A percentile compares a stretch with the other conserved stretches of the same genome.
phyloP scores from a whole-genome alignment of 768 basidiomycete species.

The Russula lepida region DNA sequence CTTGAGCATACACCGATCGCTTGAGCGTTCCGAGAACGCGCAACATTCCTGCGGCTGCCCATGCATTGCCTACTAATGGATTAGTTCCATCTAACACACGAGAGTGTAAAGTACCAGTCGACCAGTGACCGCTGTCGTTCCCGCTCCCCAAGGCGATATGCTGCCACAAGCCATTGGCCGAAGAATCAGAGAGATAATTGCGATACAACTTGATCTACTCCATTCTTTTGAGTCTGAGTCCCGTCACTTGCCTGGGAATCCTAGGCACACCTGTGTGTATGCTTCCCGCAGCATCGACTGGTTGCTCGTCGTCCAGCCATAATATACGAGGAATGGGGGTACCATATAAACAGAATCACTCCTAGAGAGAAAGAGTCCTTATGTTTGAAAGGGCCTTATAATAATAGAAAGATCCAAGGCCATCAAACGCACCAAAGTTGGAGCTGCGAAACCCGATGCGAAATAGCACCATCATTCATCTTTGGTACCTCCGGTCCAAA shows the following conservation, averaged over 20 bases:
- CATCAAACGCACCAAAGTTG: slow-evolving; percentile 74
- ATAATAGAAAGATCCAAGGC: too few relatives aligned
- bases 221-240: not conserved
- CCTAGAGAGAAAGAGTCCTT: too few relatives aligned
- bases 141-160: slow-evolving; percentile 58
- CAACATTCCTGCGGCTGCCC: too few relatives aligned
- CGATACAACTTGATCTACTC: slow-evolving; percentile 55
- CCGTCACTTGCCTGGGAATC: not conserved
- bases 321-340: slow-evolving; percentile 81
- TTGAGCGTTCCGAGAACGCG: too few relatives aligned
- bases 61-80: too few relatives aligned
- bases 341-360: slow-evolving; percentile 80
- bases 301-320: slow-evolving; percentile 56
- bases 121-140: slow-evolving; percentile 68
- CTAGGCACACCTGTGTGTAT: slow-evolving; percentile 43
- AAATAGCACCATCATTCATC: slow-evolving; percentile 71
- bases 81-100: not conserved
- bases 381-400: too few relatives aligned
- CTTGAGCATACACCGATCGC: too few relatives aligned
- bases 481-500: slow-evolving; percentile 43
- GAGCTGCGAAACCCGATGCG: slow-evolving; percentile 59
- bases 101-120: slow-evolving; percentile 45
- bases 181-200: slow-evolving; percentile 46
- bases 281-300: slow-evolving; percentile 51
- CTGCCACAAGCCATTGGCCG: slow-evolving; percentile 55